Evolutionary conservation across 306 rosid genomes (phyloP).

Genomic region (Coriaria nepalensis): DNA sequence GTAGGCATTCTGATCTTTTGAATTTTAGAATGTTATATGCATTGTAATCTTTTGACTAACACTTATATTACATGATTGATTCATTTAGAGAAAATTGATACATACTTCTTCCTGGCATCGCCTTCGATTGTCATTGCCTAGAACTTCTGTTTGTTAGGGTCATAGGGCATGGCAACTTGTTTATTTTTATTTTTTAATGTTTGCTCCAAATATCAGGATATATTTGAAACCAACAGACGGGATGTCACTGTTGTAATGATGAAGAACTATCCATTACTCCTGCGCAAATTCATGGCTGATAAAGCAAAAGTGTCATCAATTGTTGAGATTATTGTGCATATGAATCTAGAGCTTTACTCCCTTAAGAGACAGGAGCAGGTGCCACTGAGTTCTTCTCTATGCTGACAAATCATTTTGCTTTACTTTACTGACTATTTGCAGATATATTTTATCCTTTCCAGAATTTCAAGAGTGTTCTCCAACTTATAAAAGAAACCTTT

Average conservation of each 20-base stretch:
- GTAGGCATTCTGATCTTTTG: no score
- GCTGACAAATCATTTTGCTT: slow-evolving; percentile 12
- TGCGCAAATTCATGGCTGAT: slow-evolving; percentile 85
- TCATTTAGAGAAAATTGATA: no score
- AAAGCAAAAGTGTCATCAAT: slow-evolving; percentile 66
- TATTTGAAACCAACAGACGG: slow-evolving; percentile 63
- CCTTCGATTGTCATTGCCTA: no score
- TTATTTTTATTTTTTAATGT: slow-evolving; percentile 10
- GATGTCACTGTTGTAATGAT: slow-evolving; percentile 78
- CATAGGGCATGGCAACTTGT: neutral
- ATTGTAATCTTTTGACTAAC: no score
- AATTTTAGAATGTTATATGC: neutral
- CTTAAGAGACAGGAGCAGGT: slow-evolving; percentile 91
- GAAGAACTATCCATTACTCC: slow-evolving; percentile 68
- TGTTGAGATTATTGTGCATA: slow-evolving; percentile 61
- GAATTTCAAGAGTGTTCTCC: slow-evolving; percentile 73
- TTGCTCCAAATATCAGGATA: slow-evolving; percentile 43
- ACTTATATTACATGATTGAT: no score
- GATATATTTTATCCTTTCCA: slow-evolving; percentile 27
- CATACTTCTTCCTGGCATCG: no score
- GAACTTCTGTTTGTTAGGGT: no score
- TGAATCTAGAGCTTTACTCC: slow-evolving; percentile 82
- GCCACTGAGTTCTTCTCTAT: slow-evolving; percentile 9
- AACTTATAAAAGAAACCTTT: slow-evolving; percentile 78
- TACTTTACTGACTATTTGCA: slow-evolving; percentile 13